Evolutionary conservation across 371 early-diverging fungal species (phyloP).

Genomic region (Choanephora cucurbitarum): DNA sequence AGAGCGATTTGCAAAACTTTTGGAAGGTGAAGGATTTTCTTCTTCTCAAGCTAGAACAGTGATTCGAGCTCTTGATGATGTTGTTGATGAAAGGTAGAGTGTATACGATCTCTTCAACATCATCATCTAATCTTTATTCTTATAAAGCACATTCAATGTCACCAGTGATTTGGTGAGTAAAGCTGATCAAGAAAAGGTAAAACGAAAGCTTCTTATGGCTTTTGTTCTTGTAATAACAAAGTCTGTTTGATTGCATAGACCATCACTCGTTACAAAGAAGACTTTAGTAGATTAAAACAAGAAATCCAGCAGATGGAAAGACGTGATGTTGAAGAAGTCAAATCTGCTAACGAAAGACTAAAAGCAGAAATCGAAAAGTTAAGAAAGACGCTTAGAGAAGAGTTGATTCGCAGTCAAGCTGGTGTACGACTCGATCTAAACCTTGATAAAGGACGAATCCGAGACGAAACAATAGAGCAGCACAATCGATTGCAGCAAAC

Average conservation of each 20-base stretch:
- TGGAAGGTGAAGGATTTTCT: slow-evolving; percentile 79
- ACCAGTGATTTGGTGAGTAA: slow-evolving; percentile 73
- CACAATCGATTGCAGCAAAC: slow-evolving; percentile 85
- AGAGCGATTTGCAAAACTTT: slow-evolving; percentile 69
- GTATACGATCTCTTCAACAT: neutral
- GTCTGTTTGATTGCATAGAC: slow-evolving; percentile 41
- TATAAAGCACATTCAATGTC: slow-evolving; percentile 56
- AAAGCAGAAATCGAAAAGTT: slow-evolving; percentile 82
- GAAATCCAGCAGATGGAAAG: slow-evolving; percentile 89
- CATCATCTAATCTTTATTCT: neutral
- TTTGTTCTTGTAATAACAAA: too few species aligned
- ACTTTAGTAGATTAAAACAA: slow-evolving; percentile 83
- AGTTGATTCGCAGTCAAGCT: slow-evolving; percentile 85
- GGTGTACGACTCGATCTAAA: slow-evolving; percentile 88
- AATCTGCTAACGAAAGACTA: slow-evolving; percentile 81
- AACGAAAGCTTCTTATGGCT: neutral
- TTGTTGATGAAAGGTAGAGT: slow-evolving; percentile 77
- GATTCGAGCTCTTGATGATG: slow-evolving; percentile 75
- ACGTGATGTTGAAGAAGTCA: slow-evolving; percentile 85
- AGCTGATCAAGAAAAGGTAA: slow-evolving; percentile 81
- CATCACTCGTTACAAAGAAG: slow-evolving; percentile 82
- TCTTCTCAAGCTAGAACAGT: slow-evolving; percentile 75
- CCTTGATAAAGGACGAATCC: slow-evolving; percentile 88
- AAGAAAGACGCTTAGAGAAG: slow-evolving; percentile 79
- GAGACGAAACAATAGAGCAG: slow-evolving; percentile 82